Evolutionary conservation across 139 green algal species (phyloP), one percentile per base, ranked within the genome.

Genomic region (Desmodesmus armatus): DNA sequence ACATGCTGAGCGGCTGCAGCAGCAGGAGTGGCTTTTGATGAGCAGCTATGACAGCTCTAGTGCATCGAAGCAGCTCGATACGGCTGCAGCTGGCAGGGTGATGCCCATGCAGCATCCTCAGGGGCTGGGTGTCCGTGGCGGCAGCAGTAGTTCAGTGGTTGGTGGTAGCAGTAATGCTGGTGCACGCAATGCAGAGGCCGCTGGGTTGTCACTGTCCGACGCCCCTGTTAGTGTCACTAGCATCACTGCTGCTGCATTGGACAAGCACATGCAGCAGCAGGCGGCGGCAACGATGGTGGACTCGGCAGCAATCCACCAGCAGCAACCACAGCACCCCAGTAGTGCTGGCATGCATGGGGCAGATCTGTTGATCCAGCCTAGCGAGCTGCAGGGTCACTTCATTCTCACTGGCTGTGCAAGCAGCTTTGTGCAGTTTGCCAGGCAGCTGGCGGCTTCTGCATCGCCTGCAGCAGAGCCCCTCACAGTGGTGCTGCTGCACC

Each of bases 401-500:
- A 89, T 91, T 60, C 27, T 91, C 33, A 71, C 80, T 7, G 88
- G 88, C 25, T 86, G 79, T 17, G 17, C 62, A 1, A 67, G 78
- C 31, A 79, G 58, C 33, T 89, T 89, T 27, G 65, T 86, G 55
- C 84, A 82, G 19, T 91, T 91, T 77, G 88, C 88, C 0, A 55
- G 81, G 23, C 80, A 87, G 82, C 80, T 91, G 66, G 75, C 83
- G 49, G 55, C 80, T 37, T 35, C 66, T 74, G 76, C 67, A 43
- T 33, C 39, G 49, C 81, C n/a, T 43, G 44, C 29, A 41, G 37
- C 23, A 37, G 60, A 41, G 49, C 41, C 55, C 21, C 63, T 90
- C 51, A 44, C 73, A 25, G 1, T 90, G 25, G 91, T 96, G 23
- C 55, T 96, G 5, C 86, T 96, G 37, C 87, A 91, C 71, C 85